Evolutionary conservation across 2,329 filamentous ascomycete genomes (phyloP).

Genomic region (Fusarium phyllophilum): DNA sequence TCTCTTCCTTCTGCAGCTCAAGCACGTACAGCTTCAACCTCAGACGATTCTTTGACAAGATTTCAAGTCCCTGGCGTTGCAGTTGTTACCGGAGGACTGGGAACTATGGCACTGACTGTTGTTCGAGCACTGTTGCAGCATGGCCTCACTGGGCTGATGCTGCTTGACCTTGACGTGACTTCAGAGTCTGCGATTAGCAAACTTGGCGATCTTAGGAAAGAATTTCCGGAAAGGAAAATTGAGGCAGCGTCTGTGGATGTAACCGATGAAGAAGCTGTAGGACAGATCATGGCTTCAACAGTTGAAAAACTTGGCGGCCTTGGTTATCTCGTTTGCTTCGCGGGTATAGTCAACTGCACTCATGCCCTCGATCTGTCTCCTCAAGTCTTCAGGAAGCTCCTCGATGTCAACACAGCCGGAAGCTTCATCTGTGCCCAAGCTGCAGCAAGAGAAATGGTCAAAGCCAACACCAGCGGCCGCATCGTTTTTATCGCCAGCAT

Average conservation of each 20-base stretch:
- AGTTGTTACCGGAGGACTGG: slow-evolving; percentile 3
- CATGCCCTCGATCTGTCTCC: slow-evolving; percentile 69
- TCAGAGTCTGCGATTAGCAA: background rate
- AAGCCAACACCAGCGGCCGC: slow-evolving; percentile 62
- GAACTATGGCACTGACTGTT: slow-evolving; percentile 10
- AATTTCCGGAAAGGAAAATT: background rate
- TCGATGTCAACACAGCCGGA: slow-evolving; percentile 79
- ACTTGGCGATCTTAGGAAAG: background rate
- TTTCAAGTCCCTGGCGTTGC: slow-evolving; percentile 4
- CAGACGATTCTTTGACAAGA: slow-evolving; percentile 4
- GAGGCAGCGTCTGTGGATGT: background rate
- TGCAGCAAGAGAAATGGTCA: slow-evolving; percentile 63
- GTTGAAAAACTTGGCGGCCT: slow-evolving; percentile 3
- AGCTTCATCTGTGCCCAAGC: slow-evolving; percentile 77
- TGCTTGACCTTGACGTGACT: slow-evolving; percentile 8
- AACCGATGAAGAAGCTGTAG: slow-evolving; percentile 4
- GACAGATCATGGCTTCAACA: background rate
- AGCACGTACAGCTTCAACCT: background rate
- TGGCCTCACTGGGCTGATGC: slow-evolving; percentile 1
- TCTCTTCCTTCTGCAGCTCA: background rate
- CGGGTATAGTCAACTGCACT: slow-evolving; percentile 69
- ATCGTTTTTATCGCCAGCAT: slow-evolving; percentile 76
- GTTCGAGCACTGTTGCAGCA: slow-evolving; percentile 11
- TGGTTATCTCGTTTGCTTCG: slow-evolving; percentile 16
- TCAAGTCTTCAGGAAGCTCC: slow-evolving; percentile 68